These are phyloP conservation scores for Talaromyces sp. DNA, from an alignment of 2,329 filamentous ascomycete species.

Conservation along the genomic window DNA sequence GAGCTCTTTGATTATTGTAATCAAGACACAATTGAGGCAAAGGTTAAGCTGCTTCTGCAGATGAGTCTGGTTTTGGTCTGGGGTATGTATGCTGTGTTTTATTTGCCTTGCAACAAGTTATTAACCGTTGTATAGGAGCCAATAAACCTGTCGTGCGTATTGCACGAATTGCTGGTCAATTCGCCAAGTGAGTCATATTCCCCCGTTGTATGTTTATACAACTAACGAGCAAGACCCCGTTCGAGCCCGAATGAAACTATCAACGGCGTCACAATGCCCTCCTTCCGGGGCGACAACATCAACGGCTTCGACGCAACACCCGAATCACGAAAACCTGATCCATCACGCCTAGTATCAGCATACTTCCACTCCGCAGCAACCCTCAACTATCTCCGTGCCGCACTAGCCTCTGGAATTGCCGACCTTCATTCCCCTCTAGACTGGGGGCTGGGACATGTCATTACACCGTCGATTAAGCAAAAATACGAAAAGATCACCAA, in stretches of 20 bases:
- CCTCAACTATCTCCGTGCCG: slow-evolving; percentile 83
- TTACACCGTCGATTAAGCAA: slow-evolving; percentile 72
- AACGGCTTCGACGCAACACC: slow-evolving; percentile 69
- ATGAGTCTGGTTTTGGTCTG: slow-evolving; percentile 96
- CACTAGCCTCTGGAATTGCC: slow-evolving; percentile 80
- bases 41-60: slow-evolving; percentile 92
- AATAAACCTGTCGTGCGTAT: slow-evolving; percentile 85
- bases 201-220: neutral
- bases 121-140: slow-evolving; percentile 34
- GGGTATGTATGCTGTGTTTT: slow-evolving; percentile 48
- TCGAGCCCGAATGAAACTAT: slow-evolving; percentile 81
- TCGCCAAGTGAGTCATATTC: slow-evolving; percentile 61
- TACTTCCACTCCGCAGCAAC: slow-evolving; percentile 96
- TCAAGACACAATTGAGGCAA: slow-evolving; percentile 82
- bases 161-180: slow-evolving; percentile 94
- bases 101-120: neutral
- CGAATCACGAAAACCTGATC: slow-evolving; percentile 74
- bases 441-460: slow-evolving; percentile 90
- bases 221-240: slow-evolving; percentile 51
- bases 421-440: slow-evolving; percentile 90
- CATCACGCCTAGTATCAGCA: slow-evolving; percentile 75
- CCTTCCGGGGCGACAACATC: slow-evolving; percentile 91
- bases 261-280: slow-evolving; percentile 74
- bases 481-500: slow-evolving; percentile 82
- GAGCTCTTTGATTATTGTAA: slow-evolving; percentile 97